Evolutionary conservation across 1,284 basidiomycete species (phyloP), one percentile per base, ranked within the genome.

Genomic region (Wolfiporia cocos): DNA sequence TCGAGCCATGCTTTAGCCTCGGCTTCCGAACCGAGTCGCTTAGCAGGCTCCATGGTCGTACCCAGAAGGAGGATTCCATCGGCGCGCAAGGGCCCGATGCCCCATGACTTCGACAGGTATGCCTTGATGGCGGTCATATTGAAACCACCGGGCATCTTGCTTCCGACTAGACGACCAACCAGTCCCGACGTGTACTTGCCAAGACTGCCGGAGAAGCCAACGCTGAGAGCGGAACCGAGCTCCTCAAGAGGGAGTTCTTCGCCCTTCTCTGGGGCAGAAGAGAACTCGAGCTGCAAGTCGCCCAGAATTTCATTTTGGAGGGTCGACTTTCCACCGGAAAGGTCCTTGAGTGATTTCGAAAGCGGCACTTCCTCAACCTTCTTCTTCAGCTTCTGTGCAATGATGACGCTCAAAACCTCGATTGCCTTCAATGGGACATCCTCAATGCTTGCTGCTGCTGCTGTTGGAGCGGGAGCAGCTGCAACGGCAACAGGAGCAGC

Each of bases 111-210:
- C 36, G 81, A 78, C 34, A 98, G 75, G 62, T 98, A 78, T 4
- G 78, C 67, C 67, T 96, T 95, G 64, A 94, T 91, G n/a, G 90
- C 78, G 3, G 94, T 91, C 20, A 89, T 73, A 62, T 97, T 97
- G 80, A 99, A 99, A 22, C 95, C 95, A 68, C 96, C 96, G 30
- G 96, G 96, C 87, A 99, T 94, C 71, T 99, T 99, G 46, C 85
- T 83, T 44, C 92, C 91, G 43, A 98, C 76, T 60, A 98, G 76
- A 47, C 96, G 89, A 41, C 93, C 93, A 42, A 98, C 74, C 36
- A 99, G 76, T 23, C 92, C 85, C 45, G 81, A 86, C n/a, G 90
- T 91, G 68, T 98, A 92, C 67, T 99, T 99, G 58, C 95, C 95
- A 23, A 96, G 79, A n/a, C 74, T 63, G 18, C 93, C 93, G 38